Evolutionary conservation across 257 asterid species (phyloP).

Genomic region (Solanum acaule): DNA sequence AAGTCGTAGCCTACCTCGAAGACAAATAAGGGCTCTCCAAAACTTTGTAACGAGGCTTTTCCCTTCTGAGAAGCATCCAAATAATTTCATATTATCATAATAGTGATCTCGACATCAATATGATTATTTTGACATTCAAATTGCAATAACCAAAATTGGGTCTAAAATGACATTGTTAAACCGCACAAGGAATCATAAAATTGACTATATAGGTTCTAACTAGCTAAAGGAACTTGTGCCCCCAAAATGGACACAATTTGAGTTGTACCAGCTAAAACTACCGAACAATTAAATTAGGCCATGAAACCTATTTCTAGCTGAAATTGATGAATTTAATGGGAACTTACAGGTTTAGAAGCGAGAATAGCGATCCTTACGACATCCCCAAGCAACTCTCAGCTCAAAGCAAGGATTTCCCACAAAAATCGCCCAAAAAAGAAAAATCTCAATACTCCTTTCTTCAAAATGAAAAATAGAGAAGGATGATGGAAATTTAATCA

Average conservation of each 20-base stretch:
- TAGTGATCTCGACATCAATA: background rate
- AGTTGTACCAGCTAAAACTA: background rate
- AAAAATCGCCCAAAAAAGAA: background rate
- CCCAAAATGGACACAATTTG: background rate
- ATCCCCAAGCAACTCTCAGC: background rate
- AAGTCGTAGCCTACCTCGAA: no score
- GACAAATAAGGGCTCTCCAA: background rate
- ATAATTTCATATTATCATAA: background rate
- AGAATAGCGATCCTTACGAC: no score
- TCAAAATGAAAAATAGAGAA: background rate
- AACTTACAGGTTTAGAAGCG: background rate
- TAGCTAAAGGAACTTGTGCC: background rate
- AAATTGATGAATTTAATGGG: background rate
- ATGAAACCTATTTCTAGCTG: background rate
- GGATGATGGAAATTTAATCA: background rate
- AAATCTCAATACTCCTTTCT: background rate
- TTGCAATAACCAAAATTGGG: background rate
- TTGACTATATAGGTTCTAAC: background rate
- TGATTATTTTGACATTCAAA: background rate
- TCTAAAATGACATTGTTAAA: background rate
- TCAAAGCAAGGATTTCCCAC: background rate
- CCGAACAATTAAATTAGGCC: background rate
- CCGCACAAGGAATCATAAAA: background rate
- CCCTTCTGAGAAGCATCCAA: background rate
- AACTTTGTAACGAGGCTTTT: background rate